Conservation (phyloP, 768 basidiomycete species). For the Trametes gibbosa region DNA sequence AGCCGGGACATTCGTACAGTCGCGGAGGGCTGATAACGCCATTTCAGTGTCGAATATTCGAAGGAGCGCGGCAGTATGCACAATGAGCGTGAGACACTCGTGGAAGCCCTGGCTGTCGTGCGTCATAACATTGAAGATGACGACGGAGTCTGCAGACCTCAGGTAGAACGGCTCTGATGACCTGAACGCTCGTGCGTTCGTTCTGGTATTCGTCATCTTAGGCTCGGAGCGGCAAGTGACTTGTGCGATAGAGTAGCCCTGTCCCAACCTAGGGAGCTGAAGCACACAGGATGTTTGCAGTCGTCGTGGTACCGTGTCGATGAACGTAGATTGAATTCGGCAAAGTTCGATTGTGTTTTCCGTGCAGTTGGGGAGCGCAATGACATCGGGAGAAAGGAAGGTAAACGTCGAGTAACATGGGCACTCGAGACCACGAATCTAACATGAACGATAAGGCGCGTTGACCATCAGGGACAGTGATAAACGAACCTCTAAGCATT, state of each 20-base stretch:
- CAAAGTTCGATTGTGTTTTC: constrained; percentile 27
- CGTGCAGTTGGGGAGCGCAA: constrained; percentile 28
- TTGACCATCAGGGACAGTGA: too few relatives aligned
- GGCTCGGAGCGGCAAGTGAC: constrained; percentile 31
- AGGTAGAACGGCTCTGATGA: constrained; percentile 23
- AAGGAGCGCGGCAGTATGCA: constrained; percentile 24
- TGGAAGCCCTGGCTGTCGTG: constrained; percentile 18
- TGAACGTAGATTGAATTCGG: not conserved
- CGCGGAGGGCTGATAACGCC: not conserved
- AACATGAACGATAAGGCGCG: not conserved
- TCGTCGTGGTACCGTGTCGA: not conserved
- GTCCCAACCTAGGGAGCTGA: constrained; percentile 20
- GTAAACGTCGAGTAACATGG: constrained; percentile 25
- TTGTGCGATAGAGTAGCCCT: constrained; percentile 18
- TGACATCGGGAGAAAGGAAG: constrained; percentile 27
- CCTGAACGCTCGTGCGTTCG: constrained; percentile 2
- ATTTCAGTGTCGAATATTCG: not conserved
- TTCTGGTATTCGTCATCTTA: constrained; percentile 12
- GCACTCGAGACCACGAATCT: constrained; percentile 11
- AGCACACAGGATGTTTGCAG: constrained; percentile 19
- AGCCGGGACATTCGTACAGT: not conserved
- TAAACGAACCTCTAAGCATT: constrained; percentile 11
- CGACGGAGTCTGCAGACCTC: constrained; percentile 25
- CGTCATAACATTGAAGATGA: constrained; percentile 27
- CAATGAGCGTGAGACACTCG: constrained; percentile 25